A percentile compares a stretch with the other conserved stretches of the same genome.
Conservation (phyloP, 2,329 filamentous ascomycete genomes). For the Parastagonospora nodorum region DNA sequence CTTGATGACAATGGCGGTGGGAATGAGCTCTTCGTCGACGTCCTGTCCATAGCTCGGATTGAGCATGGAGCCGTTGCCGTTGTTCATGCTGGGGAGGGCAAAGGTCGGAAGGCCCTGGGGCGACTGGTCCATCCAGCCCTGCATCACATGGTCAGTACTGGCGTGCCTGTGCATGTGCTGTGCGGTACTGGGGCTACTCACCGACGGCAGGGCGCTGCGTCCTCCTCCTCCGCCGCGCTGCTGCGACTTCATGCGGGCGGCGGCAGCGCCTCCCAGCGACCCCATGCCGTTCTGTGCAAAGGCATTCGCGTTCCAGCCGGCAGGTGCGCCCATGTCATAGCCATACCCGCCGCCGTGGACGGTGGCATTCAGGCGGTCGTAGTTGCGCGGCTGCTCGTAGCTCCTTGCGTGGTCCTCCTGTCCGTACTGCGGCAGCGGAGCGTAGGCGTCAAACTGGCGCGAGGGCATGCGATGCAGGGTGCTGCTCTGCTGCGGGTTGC, state of each 20-base stretch:
- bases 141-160: slow-evolving; percentile 7
- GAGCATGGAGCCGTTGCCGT: slow-evolving; percentile 37
- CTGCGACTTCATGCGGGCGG: slow-evolving; percentile 61
- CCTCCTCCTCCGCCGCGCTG: slow-evolving; percentile 56
- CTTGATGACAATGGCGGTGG: slow-evolving; percentile 98
- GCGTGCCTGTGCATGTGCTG: slow-evolving; percentile 2
- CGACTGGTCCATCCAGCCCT: slow-evolving; percentile 66
- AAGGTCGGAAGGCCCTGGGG: slow-evolving; percentile 51
- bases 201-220: slow-evolving; percentile 69
- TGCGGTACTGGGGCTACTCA: slow-evolving; percentile 56
- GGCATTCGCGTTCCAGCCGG: slow-evolving; percentile 79
- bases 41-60: slow-evolving; percentile 55
- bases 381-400: slow-evolving; percentile 58
- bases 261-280: slow-evolving; percentile 57
- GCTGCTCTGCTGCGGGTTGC: slow-evolving; percentile 61
- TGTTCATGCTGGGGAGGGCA: slow-evolving; percentile 48
- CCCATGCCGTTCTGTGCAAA: slow-evolving; percentile 72
- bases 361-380: slow-evolving; percentile 64
- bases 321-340: slow-evolving; percentile 71
- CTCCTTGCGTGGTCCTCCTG: slow-evolving; percentile 66
- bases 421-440: slow-evolving; percentile 69
- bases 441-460: slow-evolving; percentile 76
- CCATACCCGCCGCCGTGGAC: slow-evolving; percentile 65
- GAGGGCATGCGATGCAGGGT: slow-evolving; percentile 73
- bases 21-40: slow-evolving; percentile 86